Base-by-base conservation (phyloP, 768 basidiomycete genomes). In the Tricholoma furcatifolium region DNA sequence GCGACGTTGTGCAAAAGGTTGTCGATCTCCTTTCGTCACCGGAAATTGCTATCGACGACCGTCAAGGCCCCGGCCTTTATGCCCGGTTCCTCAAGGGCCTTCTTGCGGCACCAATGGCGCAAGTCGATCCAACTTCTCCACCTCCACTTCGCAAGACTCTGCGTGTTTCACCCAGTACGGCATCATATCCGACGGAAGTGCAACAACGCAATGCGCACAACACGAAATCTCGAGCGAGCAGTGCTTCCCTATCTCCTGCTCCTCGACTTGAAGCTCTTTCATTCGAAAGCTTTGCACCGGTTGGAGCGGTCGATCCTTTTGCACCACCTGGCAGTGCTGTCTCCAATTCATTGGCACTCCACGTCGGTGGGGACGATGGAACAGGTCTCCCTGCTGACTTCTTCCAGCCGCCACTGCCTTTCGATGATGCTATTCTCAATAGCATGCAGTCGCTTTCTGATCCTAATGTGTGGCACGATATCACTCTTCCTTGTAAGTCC, bases 11-110 rank as follows among this genome's bases (percentile, higher is more conserved):
- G 0, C 81, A 85, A 62, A 75, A 77, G 50, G 82, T 87, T 53
- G 78, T 87, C 42, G 76, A 87, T 54, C 75, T 91, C 1, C 76
- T 93, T 4, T 79, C 80, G 3, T 82, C 84, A 0, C 78, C 86
- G 6, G 83, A 85, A 50, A 80, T 93, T 15, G 84, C 85, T 17
- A 78, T 93, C 53, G 91, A 93, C 67, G 85, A 88, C 23, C 83
- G 84, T 15, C 90, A 93, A 62, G 88, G 87, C 0, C 91, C 90
- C 1, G 87, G 83, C 64, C 72, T 92, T 5, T 92, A 91, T 65
- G 82, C 91, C 0, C 84, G 82, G 43, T 93, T 93, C 78, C 74
- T 93, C 42, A 80, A 81, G 40, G 82, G 84, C 32, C 75, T 93
- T 4, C 76, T 93, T 7, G 80, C 80, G 14, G 79, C 78, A n/a